Percentiles rank a stretch among this genome's conserved stretches.
Conservation (phyloP, 371 early-diverging fungal genomes). For the Syncephalis plumigaleata region DNA sequence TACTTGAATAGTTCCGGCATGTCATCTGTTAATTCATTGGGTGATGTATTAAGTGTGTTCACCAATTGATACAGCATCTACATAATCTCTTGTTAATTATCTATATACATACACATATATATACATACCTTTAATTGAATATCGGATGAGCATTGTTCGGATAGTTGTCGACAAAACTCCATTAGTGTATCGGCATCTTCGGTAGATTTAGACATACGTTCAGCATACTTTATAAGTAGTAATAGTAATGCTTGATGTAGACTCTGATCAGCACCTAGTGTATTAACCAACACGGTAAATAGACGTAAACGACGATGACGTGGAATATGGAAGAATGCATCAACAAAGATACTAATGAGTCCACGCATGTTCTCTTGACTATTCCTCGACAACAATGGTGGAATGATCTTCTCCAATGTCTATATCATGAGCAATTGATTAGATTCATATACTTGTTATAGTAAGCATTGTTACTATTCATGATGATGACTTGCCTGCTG, state of each 20-base stretch:
- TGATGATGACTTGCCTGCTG: slow-evolving; percentile 42
- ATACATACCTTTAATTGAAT: slow-evolving; percentile 17
- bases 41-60: background rate
- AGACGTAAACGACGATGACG: slow-evolving; percentile 78
- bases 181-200: slow-evolving; percentile 33
- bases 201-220: slow-evolving; percentile 23
- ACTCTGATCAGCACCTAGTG: slow-evolving; percentile 62
- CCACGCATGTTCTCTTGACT: slow-evolving; percentile 37
- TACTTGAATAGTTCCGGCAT: no score
- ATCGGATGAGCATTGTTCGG: slow-evolving; percentile 39
- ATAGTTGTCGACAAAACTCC: slow-evolving; percentile 45
- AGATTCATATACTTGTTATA: no score
- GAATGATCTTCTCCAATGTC: slow-evolving; percentile 73
- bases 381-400: slow-evolving; percentile 52
- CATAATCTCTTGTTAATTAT: no score
- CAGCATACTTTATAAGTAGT: slow-evolving; percentile 51
- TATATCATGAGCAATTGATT: no score
- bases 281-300: slow-evolving; percentile 62
- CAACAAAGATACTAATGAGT: slow-evolving; percentile 77
- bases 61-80: no score
- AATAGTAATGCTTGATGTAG: slow-evolving; percentile 53
- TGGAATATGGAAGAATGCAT: slow-evolving; percentile 83
- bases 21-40: slow-evolving; percentile 10
- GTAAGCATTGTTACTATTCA: no score
- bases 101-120: no score